Conservation (phyloP, 1,284 basidiomycete species). For the Tilletiopsis washingtonensis region DNA sequence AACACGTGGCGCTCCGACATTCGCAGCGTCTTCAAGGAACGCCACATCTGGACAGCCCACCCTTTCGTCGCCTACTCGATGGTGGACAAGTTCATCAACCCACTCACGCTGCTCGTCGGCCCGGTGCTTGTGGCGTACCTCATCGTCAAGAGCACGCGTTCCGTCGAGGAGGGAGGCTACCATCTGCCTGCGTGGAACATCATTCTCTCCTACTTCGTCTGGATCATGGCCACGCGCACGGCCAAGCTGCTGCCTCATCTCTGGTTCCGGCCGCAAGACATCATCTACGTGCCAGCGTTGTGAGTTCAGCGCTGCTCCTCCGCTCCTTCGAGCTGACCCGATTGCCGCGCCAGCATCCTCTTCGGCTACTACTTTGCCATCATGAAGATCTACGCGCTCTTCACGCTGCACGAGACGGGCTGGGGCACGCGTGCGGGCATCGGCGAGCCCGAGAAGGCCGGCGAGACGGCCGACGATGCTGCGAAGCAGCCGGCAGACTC, state of each 20-base stretch:
- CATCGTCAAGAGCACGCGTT: conserved; percentile 67
- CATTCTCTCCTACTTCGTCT: conserved; percentile 16
- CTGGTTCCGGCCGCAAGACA: conserved; percentile 72
- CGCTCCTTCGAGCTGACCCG: conserved; percentile 65
- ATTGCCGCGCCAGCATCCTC: background rate
- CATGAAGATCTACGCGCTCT: conserved; percentile 77
- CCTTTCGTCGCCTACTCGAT: conserved; percentile 86
- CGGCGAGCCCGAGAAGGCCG: conserved; percentile 49
- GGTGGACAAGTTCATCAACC: conserved; percentile 87
- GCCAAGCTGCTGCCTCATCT: conserved; percentile 80
- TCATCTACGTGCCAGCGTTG: conserved; percentile 83
- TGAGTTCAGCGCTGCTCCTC: conserved; percentile 40
- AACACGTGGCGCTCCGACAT: conserved; percentile 88
- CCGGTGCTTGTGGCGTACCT: conserved; percentile 68
- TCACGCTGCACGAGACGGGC: conserved; percentile 74
- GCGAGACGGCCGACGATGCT: background rate
- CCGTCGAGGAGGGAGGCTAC: conserved; percentile 65
- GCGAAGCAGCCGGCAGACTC: too few species aligned
- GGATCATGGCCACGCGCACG: conserved; percentile 67
- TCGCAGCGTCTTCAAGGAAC: conserved; percentile 75
- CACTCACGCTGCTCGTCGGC: conserved; percentile 73
- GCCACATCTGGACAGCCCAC: conserved; percentile 76
- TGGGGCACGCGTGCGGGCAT: conserved; percentile 88
- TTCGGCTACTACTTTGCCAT: conserved; percentile 60
- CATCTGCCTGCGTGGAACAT: conserved; percentile 80